Base-by-base conservation (phyloP, 306 rosid species). In the Cajanus cajan region DNA sequence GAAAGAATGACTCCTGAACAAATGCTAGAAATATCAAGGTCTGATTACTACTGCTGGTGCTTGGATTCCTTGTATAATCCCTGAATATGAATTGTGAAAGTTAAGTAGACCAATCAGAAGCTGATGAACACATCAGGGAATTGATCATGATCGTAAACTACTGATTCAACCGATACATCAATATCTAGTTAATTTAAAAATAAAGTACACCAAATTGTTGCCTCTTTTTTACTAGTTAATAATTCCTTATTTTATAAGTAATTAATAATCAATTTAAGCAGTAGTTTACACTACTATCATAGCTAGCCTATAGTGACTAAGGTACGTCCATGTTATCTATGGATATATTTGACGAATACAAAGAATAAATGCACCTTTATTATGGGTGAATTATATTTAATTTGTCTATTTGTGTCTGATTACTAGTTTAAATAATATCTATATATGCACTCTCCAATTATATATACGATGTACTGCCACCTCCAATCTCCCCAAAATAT, bases 21-120 rank as follows among this genome's bases (percentile, higher is more conserved):
- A 36, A 83, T 96, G 94, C 73, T 96, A 71, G 92, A 83, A 4
- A 82, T 89, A 76, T 96, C 98, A 40, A 90, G 94, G 88, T 90
- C 97, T 83, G 97, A 96, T 77, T 96, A 86, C 86, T 90, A 93
- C 68, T 96, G 99, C 78, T 96, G 99, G 99, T 93, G 99, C 90
- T 72, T 96, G 86, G 99, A 95, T 83, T 85, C 88, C 33, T 59
- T 11, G 37, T 47, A 59, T 50, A 13, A 40, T 77, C 51, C 70
- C 43, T 78, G 52, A 82, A 74, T 33, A 7, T 78, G 71, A 80
- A 70, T 18, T 11, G 10, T 18, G 66, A 28, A 8, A n/a, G 28
- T 34, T 55, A 67, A 25, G 7, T 45, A 48, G 7, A 54, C 24
- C 64, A 74, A 64, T 65, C 54, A 50, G 24, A 61, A 67, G 24